These are phyloP conservation scores for Acacia confusa DNA, from an alignment of 306 rosid species.

Conservation along the genomic window DNA sequence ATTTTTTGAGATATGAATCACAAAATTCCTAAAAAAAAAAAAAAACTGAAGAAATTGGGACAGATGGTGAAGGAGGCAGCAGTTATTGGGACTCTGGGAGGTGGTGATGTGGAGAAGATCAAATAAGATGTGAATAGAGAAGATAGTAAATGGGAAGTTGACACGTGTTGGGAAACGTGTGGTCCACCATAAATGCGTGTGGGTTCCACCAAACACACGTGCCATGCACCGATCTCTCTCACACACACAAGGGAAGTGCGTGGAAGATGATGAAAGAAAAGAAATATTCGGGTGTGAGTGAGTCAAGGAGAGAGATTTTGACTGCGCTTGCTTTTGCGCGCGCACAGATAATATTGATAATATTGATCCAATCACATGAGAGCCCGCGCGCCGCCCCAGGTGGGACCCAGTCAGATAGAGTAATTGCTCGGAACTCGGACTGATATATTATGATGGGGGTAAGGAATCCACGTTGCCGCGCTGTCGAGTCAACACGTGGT, in stretches of 20 bases:
- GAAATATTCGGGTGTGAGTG: constrained; percentile 23
- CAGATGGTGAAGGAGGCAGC: no score
- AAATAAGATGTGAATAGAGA: no score
- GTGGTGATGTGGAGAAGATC: no score
- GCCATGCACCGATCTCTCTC: neutral
- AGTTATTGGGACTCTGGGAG: neutral
- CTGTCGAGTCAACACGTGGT: constrained; percentile 9
- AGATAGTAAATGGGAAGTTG: neutral
- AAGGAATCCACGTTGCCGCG: neutral
- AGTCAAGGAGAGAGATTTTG: constrained; percentile 47
- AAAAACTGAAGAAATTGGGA: no score
- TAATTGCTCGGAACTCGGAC: neutral
- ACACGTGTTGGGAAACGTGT: neutral
- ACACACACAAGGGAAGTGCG: neutral
- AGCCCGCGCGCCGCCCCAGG: constrained; percentile 18
- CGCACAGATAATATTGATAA: neutral
- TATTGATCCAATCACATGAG: no score
- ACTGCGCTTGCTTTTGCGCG: constrained; percentile 17
- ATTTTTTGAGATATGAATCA: no score
- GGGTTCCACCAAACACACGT: constrained; percentile 22
- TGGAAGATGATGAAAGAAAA: neutral
- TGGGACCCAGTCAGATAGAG: constrained; percentile 29
- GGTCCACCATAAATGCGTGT: neutral
- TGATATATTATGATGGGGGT: neutral
- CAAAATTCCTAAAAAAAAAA: no score